Conservation (phyloP, 2,329 filamentous ascomycete genomes). For the Nemania bipapillata region DNA sequence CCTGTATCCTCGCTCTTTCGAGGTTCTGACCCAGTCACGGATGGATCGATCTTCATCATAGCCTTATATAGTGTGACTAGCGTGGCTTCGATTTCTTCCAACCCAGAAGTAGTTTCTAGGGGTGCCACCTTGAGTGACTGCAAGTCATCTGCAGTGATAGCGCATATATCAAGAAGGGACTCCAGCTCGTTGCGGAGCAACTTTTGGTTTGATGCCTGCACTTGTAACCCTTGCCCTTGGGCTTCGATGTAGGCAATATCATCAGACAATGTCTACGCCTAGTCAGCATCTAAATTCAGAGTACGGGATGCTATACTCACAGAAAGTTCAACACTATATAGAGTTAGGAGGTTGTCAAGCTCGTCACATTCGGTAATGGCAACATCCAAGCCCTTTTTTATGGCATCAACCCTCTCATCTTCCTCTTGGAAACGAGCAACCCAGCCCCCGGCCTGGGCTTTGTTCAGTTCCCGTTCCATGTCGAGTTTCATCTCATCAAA, state of each 20-base stretch:
- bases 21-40: conserved; percentile 67
- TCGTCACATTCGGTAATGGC: conserved; percentile 97
- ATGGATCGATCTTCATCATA: conserved; percentile 91
- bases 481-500: conserved; percentile 85
- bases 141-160: conserved; percentile 81
- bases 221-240: conserved; percentile 94
- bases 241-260: conserved; percentile 98
- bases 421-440: conserved; percentile 84
- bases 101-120: conserved; percentile 74
- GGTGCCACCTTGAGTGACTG: conserved; percentile 78
- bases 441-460: conserved; percentile 93
- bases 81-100: conserved; percentile 80
- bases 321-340: conserved; percentile 94
- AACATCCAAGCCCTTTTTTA: conserved; percentile 85
- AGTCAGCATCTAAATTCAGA: conserved; percentile 42
- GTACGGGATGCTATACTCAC: conserved; percentile 62
- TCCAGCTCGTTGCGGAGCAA: conserved; percentile 89
- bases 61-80: conserved; percentile 88
- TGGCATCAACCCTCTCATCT: conserved; percentile 86
- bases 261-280: conserved; percentile 83
- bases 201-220: conserved; percentile 97
- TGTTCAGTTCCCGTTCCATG: conserved; percentile 86
- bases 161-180: conserved; percentile 87
- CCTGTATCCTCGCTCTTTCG: conserved; percentile 62
- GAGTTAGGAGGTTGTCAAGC: conserved; percentile 88